phyloP scores from a whole-genome alignment of 768 basidiomycete genomes.

The Podaxis carcinomalis region DNA sequence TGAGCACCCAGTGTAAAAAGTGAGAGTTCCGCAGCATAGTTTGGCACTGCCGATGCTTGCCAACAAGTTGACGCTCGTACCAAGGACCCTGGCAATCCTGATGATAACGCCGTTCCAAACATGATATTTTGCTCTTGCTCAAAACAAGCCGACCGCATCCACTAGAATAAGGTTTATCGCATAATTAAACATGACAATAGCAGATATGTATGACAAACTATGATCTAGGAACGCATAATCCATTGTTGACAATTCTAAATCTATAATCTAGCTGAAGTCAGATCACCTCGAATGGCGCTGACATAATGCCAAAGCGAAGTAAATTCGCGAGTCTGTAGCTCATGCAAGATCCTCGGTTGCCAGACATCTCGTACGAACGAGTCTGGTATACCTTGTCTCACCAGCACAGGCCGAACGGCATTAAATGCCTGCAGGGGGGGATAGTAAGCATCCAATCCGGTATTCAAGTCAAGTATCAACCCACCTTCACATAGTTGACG shows the following conservation, averaged over 20 bases:
- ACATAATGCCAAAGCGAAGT: slow-evolving; percentile 2
- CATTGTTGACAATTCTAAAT: neutral
- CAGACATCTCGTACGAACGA: neutral
- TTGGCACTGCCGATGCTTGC: too few relatives aligned
- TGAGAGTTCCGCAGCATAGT: too few relatives aligned
- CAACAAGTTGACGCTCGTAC: too few relatives aligned
- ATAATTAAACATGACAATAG: neutral
- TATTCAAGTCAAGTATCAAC: neutral
- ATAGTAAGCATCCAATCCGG: neutral
- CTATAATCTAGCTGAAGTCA: neutral
- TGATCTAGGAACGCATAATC: neutral
- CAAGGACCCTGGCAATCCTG: too few relatives aligned
- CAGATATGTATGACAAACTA: neutral
- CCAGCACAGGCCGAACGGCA: neutral
- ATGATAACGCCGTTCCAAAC: too few relatives aligned
- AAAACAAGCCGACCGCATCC: too few relatives aligned
- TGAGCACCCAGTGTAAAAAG: too few relatives aligned
- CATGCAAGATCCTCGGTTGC: neutral
- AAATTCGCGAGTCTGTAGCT: neutral
- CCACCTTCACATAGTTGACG: neutral
- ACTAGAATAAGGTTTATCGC: too few relatives aligned
- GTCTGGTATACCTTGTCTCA: neutral
- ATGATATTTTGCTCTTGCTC: too few relatives aligned
- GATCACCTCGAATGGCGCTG: neutral
- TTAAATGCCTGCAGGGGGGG: neutral